These are phyloP conservation scores for Corymbia calophylla DNA, from an alignment of 441 rosid species.

Conservation along the genomic window DNA sequence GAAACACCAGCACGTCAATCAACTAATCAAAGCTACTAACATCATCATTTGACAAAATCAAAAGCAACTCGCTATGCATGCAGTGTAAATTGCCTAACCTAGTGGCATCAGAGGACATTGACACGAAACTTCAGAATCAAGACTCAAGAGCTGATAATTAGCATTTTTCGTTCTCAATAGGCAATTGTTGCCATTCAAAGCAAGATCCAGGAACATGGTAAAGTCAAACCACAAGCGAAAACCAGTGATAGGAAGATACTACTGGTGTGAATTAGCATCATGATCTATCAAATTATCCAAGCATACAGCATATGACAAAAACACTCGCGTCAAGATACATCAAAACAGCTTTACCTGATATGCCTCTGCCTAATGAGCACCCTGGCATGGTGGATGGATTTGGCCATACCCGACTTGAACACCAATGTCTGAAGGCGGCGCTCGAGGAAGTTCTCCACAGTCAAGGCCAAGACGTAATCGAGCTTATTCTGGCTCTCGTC, in stretches of 20 bases:
- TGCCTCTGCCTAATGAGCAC: constrained; percentile 13
- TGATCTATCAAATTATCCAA: background rate
- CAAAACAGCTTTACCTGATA: constrained; percentile 3
- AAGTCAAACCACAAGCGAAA: background rate
- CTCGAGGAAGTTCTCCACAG: constrained; percentile 1
- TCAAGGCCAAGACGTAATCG: constrained; percentile 1
- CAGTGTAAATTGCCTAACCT: background rate
- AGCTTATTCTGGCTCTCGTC: constrained; percentile 15
- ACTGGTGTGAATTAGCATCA: background rate
- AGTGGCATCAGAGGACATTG: background rate
- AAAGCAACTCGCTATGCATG: background rate
- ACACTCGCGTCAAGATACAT: background rate
- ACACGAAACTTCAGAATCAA: background rate
- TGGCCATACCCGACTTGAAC: constrained; percentile 18
- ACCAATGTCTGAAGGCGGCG: background rate
- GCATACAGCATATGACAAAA: background rate
- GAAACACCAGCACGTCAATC: background rate
- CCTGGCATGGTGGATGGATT: constrained; percentile 13
- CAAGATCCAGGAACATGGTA: background rate
- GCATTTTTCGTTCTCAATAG: background rate
- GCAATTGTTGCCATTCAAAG: background rate
- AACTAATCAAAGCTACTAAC: background rate
- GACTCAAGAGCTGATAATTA: background rate
- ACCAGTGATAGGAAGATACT: background rate
- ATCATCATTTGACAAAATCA: background rate